Percentiles rank a stretch among this genome's conserved stretches.
phyloP scores from a whole-genome alignment of 257 asterid genomes.

The Jaltomata sinuosa region DNA sequence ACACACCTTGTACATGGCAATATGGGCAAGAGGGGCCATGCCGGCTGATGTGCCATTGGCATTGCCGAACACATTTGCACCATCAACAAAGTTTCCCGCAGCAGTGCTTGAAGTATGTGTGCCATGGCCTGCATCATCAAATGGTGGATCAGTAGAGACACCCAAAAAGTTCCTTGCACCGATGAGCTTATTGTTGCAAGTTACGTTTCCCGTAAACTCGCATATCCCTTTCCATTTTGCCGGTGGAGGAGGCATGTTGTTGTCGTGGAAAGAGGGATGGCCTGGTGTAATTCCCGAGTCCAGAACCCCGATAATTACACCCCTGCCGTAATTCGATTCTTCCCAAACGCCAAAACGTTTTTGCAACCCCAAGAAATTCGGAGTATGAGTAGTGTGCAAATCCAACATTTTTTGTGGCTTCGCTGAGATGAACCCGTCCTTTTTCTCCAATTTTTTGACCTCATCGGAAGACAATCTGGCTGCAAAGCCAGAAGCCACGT shows the following conservation, averaged over 20 bases:
- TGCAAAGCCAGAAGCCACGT: too few relatives aligned
- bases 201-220: too few relatives aligned
- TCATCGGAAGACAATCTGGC: too few relatives aligned
- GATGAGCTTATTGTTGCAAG: too few relatives aligned
- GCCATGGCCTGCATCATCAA: conserved; percentile 24
- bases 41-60: conserved; percentile 40
- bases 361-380: neutral
- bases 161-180: conserved; percentile 7
- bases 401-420: too few relatives aligned
- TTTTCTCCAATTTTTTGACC: too few relatives aligned
- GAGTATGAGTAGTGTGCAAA: too few relatives aligned
- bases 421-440: too few relatives aligned
- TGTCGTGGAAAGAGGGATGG: conserved; percentile 41
- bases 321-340: conserved; percentile 25
- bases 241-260: conserved; percentile 41
- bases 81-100: conserved; percentile 18
- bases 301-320: conserved; percentile 12
- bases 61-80: conserved; percentile 27
- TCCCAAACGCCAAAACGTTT: conserved; percentile 27
- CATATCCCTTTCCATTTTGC: conserved; percentile 46
- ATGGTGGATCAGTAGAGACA: neutral
- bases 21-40: conserved; percentile 46
- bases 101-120: conserved; percentile 3
- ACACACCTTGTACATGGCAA: conserved; percentile 38
- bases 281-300: conserved; percentile 37